Conservation (phyloP, 129 eudicot species). For the Centella asiatica region DNA sequence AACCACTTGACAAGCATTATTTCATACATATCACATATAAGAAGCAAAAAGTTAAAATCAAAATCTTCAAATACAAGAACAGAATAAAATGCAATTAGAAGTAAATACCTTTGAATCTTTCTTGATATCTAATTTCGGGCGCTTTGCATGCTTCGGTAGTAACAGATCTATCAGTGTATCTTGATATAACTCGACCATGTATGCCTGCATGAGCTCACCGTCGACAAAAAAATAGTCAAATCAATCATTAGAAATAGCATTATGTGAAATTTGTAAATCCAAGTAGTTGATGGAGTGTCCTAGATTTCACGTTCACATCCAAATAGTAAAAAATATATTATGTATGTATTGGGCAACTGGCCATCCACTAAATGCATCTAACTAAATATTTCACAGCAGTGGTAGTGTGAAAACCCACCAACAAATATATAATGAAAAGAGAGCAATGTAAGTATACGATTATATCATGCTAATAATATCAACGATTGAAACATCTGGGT, state of each 20-base stretch:
- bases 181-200: slow-evolving; percentile 95
- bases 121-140: slow-evolving; percentile 65
- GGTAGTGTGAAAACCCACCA: background rate
- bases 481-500: slow-evolving; percentile 1
- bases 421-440: background rate
- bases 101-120: slow-evolving; percentile 81
- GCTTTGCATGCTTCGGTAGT: slow-evolving; percentile 66
- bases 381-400: background rate
- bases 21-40: no score
- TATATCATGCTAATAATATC: background rate
- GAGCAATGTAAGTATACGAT: no score
- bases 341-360: no score
- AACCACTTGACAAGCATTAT: background rate
- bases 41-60: background rate
- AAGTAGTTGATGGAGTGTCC: no score
- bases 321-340: no score
- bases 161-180: slow-evolving; percentile 87
- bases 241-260: background rate
- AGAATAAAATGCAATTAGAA: background rate
- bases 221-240: background rate
- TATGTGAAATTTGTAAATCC: no score
- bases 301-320: no score
- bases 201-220: slow-evolving; percentile 43
- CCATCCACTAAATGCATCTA: background rate
- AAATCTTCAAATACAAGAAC: slow-evolving; percentile 5